These are phyloP conservation scores for Chloropicon primus DNA, from an alignment of 139 green algal species.

Conservation along the genomic window DNA sequence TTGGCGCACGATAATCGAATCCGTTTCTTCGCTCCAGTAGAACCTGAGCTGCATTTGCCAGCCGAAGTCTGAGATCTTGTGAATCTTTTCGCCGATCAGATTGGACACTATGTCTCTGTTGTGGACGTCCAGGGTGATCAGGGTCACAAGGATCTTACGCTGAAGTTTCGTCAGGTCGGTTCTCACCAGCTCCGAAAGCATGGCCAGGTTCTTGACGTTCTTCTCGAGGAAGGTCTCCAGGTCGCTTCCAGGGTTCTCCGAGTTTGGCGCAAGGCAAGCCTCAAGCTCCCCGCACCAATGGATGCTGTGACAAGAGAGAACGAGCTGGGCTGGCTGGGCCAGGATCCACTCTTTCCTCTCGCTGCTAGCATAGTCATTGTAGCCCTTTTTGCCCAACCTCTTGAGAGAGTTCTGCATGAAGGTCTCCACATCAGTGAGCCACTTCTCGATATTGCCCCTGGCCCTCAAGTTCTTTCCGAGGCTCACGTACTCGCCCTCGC, in stretches of 20 bases:
- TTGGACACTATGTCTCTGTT: conserved; percentile 55
- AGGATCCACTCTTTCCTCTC: conserved; percentile 55
- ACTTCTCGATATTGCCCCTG: conserved; percentile 65
- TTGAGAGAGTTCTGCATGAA: conserved; percentile 48
- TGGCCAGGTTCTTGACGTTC: conserved; percentile 45
- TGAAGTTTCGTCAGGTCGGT: conserved; percentile 40
- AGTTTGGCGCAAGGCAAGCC: conserved; percentile 19
- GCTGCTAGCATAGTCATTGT: conserved; percentile 39
- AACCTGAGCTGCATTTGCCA: conserved; percentile 82
- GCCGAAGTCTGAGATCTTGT: conserved; percentile 47
- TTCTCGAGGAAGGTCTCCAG: conserved; percentile 32
- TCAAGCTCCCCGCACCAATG: conserved; percentile 61
- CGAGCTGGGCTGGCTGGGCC: conserved; percentile 63
- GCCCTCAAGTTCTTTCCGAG: conserved; percentile 70
- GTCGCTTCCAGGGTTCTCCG: conserved; percentile 4
- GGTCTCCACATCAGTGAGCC: conserved; percentile 57
- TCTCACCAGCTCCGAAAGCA: conserved; percentile 45
- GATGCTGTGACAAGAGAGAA: conserved; percentile 50
- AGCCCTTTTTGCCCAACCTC: conserved; percentile 37
- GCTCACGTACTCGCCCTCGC: conserved; percentile 56
- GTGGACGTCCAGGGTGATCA: conserved; percentile 83
- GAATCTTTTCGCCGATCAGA: conserved; percentile 31
- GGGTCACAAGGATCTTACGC: conserved; percentile 42
- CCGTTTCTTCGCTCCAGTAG: conserved; percentile 34
- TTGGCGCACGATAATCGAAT: conserved; percentile 36